Conservation (phyloP, 2,329 filamentous ascomycete species). For the Cryphonectria japonica region DNA sequence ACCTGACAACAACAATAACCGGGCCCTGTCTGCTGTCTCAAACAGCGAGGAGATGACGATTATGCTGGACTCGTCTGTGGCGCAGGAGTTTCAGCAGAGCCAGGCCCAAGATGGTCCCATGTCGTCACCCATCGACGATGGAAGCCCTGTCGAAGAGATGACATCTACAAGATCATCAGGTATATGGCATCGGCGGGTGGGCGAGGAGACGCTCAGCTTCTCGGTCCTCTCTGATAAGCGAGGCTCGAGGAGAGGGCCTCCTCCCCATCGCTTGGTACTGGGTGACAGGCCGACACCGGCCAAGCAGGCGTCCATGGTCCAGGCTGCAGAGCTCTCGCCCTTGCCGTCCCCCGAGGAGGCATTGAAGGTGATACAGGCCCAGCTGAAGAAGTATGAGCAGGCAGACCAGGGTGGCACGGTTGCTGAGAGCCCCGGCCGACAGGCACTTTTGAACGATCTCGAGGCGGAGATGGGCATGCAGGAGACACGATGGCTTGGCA, state of each 20-base stretch:
- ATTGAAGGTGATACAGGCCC: conserved; percentile 54
- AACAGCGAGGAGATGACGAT: conserved; percentile 46
- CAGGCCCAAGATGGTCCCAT: not conserved
- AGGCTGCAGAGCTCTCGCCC: conserved; percentile 54
- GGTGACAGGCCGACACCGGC: conserved; percentile 40
- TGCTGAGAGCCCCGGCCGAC: conserved; percentile 44
- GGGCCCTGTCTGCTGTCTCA: conserved; percentile 33
- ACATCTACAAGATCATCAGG: conserved; percentile 32
- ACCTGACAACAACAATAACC: conserved; percentile 29
- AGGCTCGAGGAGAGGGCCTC: conserved; percentile 56
- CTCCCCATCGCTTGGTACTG: conserved; percentile 60
- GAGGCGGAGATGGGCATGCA: conserved; percentile 66
- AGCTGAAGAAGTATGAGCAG: conserved; percentile 54
- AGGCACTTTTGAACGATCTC: conserved; percentile 59
- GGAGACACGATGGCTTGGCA: conserved; percentile 62
- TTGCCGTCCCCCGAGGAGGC: conserved; percentile 56
- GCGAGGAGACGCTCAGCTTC: conserved; percentile 62
- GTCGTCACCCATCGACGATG: conserved; percentile 29
- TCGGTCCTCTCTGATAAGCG: conserved; percentile 53
- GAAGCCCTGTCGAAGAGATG: conserved; percentile 29
- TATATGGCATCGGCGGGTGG: conserved; percentile 60
- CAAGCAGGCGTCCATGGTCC: conserved; percentile 49
- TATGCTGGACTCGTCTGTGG: conserved; percentile 46
- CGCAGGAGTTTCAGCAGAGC: conserved; percentile 29
- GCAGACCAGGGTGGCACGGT: conserved; percentile 38